Evolutionary conservation across 345 rosid species (phyloP).

Genomic region (Microcos paniculata): DNA sequence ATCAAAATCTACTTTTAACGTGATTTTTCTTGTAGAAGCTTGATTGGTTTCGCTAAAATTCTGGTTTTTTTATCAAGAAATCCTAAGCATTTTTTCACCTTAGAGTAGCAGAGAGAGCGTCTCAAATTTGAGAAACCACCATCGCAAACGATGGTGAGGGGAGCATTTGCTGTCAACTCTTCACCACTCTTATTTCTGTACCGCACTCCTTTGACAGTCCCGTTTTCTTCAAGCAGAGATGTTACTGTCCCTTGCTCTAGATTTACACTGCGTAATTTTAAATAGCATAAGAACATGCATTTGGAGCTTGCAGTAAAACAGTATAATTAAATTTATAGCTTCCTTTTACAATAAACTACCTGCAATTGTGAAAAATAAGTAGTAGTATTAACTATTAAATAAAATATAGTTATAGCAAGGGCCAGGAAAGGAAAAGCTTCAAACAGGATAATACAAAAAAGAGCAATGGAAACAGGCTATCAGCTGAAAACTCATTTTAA

Average conservation of each 20-base stretch:
- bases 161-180: slow-evolving; percentile 41
- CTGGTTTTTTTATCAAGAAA: not conserved
- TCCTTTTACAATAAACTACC: not conserved
- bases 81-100: slow-evolving; percentile 23
- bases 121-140: slow-evolving; percentile 56
- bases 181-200: slow-evolving; percentile 41
- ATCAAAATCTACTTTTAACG: no score
- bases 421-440: no score
- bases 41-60: no score
- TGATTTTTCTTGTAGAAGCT: no score
- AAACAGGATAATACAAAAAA: no score
- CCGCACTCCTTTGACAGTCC: slow-evolving; percentile 45
- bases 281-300: not conserved
- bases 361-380: no score
- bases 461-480: no score
- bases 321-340: no score
- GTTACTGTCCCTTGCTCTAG: slow-evolving; percentile 60
- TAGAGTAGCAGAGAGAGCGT: slow-evolving; percentile 47
- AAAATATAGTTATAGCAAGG: not conserved
- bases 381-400: not conserved
- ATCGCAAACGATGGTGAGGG: slow-evolving; percentile 58
- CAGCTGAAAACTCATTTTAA: no score
- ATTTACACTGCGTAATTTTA: slow-evolving; percentile 38
- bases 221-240: slow-evolving; percentile 40
- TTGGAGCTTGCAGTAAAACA: not conserved